Percentiles rank a stretch among this genome's conserved stretches.
Evolutionary conservation across 495 filamentous ascomycete genomes (phyloP).

Genomic region (Xylaria palmicola): DNA sequence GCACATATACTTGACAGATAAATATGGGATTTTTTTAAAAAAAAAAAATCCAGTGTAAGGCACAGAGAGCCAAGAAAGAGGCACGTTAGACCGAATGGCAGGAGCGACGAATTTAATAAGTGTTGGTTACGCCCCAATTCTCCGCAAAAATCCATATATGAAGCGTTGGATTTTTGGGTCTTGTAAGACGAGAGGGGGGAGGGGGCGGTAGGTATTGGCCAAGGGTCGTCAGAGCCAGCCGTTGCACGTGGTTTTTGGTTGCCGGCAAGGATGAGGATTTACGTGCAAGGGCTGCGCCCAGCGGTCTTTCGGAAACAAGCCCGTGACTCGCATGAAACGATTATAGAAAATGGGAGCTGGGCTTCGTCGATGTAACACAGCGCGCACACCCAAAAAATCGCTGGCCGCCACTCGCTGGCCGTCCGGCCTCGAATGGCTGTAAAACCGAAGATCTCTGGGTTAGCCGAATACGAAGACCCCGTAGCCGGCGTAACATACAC

Average conservation of each 20-base stretch:
- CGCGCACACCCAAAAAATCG: background rate
- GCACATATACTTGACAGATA: background rate
- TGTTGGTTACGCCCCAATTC: background rate
- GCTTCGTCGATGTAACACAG: background rate
- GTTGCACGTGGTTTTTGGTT: background rate
- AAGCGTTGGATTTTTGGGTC: background rate
- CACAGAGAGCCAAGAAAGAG: background rate
- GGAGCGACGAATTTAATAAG: background rate
- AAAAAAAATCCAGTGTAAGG: background rate
- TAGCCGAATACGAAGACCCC: background rate
- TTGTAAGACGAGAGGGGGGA: no score
- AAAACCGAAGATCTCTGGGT: background rate
- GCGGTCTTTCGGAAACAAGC: conserved; percentile 11
- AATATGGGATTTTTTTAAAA: background rate
- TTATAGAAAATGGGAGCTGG: conserved; percentile 10
- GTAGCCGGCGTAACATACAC: background rate
- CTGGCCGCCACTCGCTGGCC: no score
- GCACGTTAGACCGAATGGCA: background rate
- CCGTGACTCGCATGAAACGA: conserved; percentile 11
- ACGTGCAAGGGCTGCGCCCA: no score
- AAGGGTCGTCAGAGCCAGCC: background rate
- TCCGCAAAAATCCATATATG: background rate
- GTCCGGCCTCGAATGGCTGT: no score
- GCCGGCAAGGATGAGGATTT: background rate
- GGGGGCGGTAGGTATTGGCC: no score